Base-by-base conservation (phyloP, 2,329 filamentous ascomycete species). In the Claviceps humidiphila region DNA sequence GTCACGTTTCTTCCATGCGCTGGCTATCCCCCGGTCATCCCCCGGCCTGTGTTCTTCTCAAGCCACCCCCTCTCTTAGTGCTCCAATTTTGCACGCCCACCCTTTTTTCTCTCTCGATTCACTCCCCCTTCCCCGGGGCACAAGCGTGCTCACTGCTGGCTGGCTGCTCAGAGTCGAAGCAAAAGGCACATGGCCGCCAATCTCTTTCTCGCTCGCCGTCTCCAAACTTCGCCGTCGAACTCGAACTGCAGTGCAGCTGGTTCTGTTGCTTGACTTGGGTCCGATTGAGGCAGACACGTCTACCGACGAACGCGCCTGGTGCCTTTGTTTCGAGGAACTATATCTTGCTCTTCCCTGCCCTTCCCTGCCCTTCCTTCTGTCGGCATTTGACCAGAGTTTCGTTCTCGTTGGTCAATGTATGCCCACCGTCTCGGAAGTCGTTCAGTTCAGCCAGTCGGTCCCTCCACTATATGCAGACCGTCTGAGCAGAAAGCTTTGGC, bases 1-100 rank as follows among this genome's bases (percentile, higher is more conserved):
- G 69, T 74, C 72, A 71, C 70, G 66, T 72, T 73, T 73, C 67
- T 71, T 66, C 70, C 71, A 75, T 75, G 71, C 71, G 66, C 60
- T 69, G 71, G 72, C 66, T 68, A 65, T 67, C 67, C 68, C 58
- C 61, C 61, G 60, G 56, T 56, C 53, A 34, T 34, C 30, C 30
- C 26, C 30, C 30, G 9, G 9, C 59, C 55, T 53, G 14, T 22
- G 20, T 55, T 17, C 58, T 57, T 53, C 48, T 59, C 59, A 58
- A 56, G 53, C 60, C 62, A 56, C 59, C 55, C 58, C 58, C 52
- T 58, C 55, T 58, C 50, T 42, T 39, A 39, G 30, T 50, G 48
- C 16, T 16, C 50, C 30, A 49, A 38, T 37, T 26, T 34, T 11
- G 30, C 30, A 34, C 9, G 53, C 50, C 13, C 34, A 46, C 49